These are phyloP conservation scores for Kuraishia hungarica DNA, from an alignment of 805 yeast species.

Conservation along the genomic window DNA sequence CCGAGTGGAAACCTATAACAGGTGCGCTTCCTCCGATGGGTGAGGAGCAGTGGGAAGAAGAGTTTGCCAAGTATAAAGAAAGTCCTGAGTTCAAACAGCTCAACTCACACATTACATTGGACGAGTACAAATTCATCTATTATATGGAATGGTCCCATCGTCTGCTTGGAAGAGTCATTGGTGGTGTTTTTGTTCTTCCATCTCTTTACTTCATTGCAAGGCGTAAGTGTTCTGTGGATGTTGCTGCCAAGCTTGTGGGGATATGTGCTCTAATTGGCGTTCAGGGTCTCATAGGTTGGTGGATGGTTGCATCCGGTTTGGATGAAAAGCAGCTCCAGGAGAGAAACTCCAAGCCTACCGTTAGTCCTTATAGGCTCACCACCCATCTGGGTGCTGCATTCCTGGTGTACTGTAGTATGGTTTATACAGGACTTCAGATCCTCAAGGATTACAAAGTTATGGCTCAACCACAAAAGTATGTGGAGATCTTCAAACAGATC, in stretches of 20 bases:
- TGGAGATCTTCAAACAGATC: conserved; percentile 46
- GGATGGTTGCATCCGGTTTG: conserved; percentile 98
- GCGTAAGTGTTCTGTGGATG: conserved; percentile 56
- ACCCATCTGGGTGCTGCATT: conserved; percentile 94
- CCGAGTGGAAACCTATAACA: conserved; percentile 98
- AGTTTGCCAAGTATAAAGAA: conserved; percentile 69
- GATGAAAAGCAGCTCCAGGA: conserved; percentile 71
- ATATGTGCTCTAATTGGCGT: conserved; percentile 75
- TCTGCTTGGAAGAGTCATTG: conserved; percentile 85
- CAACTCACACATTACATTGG: conserved; percentile 82
- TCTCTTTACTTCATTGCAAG: conserved; percentile 71
- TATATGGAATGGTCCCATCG: conserved; percentile 98
- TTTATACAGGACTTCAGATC: conserved; percentile 84
- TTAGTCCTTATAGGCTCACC: conserved; percentile 88
- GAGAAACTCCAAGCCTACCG: conserved; percentile 92
- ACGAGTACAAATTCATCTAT: conserved; percentile 91
- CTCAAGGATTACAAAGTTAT: conserved; percentile 66
- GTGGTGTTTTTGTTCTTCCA: conserved; percentile 74
- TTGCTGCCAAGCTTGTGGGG: conserved; percentile 60
- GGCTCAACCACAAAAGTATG: conserved; percentile 51
- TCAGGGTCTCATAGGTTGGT: conserved; percentile 98
- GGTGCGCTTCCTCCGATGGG: conserved; percentile 87
- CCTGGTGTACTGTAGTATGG: conserved; percentile 76
- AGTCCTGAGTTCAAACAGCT: conserved; percentile 89
- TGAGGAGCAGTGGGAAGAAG: conserved; percentile 77